Percentiles rank a stretch among this genome's conserved stretches.
Evolutionary conservation across 2,329 filamentous ascomycete species (phyloP).

Genomic region (Colletotrichum shisoi): DNA sequence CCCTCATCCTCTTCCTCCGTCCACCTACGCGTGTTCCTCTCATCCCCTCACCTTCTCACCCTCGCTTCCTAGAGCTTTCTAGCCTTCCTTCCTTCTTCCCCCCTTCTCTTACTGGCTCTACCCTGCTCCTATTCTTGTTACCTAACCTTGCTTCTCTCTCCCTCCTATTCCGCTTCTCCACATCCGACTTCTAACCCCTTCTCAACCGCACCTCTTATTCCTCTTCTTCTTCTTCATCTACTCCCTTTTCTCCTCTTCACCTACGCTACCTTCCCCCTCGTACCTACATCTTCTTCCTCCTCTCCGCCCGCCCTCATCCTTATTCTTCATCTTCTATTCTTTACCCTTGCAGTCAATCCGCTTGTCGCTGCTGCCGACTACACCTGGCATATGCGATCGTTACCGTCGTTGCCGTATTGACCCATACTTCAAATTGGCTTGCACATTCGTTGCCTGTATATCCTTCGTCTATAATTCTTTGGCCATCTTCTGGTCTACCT

Average conservation of each 20-base stretch:
- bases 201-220: conserved; percentile 37
- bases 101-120: conserved; percentile 39
- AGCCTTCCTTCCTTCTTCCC: conserved; percentile 46
- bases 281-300: conserved; percentile 44
- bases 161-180: conserved; percentile 40
- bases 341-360: conserved; percentile 42
- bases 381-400: conserved; percentile 36
- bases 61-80: conserved; percentile 45
- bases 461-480: conserved; percentile 41
- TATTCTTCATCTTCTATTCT: conserved; percentile 46
- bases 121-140: conserved; percentile 46
- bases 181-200: conserved; percentile 37
- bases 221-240: conserved; percentile 43
- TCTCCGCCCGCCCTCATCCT: conserved; percentile 45
- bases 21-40: conserved; percentile 16
- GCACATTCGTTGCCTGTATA: conserved; percentile 41
- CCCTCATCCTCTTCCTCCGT: conserved; percentile 6
- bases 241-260: conserved; percentile 40
- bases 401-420: conserved; percentile 37
- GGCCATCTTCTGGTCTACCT: conserved; percentile 30
- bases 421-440: conserved; percentile 35
- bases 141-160: conserved; percentile 41
- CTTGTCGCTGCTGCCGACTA: conserved; percentile 35
- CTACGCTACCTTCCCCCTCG: conserved; percentile 43
- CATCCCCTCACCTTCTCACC: conserved; percentile 42